Base-by-base conservation (phyloP, 2,329 filamentous ascomycete species). In the Emmonsiellopsis sp. region DNA sequence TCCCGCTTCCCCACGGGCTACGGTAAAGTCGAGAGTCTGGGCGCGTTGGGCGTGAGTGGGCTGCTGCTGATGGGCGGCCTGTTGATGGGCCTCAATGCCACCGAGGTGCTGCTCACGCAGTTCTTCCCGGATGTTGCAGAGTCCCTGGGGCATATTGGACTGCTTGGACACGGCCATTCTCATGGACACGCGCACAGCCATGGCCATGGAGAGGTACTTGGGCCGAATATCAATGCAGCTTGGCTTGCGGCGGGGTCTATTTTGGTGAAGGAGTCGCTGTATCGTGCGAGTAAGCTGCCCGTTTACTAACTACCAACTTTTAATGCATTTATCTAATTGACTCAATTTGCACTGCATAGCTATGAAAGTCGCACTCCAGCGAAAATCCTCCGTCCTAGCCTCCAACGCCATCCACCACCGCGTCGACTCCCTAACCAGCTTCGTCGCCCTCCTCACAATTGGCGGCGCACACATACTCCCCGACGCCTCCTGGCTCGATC, bases 401-500 rank as follows among this genome's bases (percentile, higher is more conserved):
- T 96, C 91, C 55, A 98, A 98, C 67, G 92, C 93, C 55, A 80
- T 97, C 60, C 93, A 98, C 73, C 93, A 97, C 75, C 89, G 93
- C 56, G 85, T 98, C 67, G 93, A 98, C 72, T 95, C 90, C 55
- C 79, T 96, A 54, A 98, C 93, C 1, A 92, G 92, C 59, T 87
- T 97, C 62, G 93, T 97, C 53, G 94, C 93, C 1, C 79, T 97
- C 32, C 78, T 87, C 54, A 92, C 89, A 26, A 95, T 98, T 63
- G 82, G 89, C 15, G 91, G 90, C 44, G 90, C 91, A 47, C 95
- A 97, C 70, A 77, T 94, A 51, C 79, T 96, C 59, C 79, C 85
- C 54, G 86, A 91, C 64, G 91, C 92, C 51, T 82, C 86, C 32
- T 97, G 93, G 91, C 78, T 97, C 50, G 93, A 98, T 69, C 91